Evolutionary conservation across 768 basidiomycete genomes (phyloP).

Genomic region (Termitomyces sp.): DNA sequence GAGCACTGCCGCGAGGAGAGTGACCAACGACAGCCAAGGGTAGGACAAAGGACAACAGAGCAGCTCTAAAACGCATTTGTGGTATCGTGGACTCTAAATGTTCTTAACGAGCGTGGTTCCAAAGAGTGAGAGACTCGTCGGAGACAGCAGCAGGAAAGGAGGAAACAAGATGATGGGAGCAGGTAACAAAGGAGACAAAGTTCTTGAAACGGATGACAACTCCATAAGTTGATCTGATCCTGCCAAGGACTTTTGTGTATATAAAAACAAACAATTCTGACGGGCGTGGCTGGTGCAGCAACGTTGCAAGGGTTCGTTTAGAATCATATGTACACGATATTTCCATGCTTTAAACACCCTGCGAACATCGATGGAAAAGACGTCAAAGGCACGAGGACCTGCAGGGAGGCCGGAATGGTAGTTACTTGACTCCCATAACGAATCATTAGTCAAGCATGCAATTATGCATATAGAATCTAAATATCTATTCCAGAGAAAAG

Average conservation of each 20-base stretch:
- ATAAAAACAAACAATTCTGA: background rate
- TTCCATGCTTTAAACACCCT: background rate
- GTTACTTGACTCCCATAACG: background rate
- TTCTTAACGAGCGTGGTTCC: slow-evolving; percentile 12
- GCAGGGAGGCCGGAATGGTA: too few species aligned
- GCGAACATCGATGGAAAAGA: background rate
- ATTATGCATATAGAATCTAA: background rate
- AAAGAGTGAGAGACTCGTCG: slow-evolving; percentile 9
- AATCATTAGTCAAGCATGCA: background rate
- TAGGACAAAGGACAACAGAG: slow-evolving; percentile 26
- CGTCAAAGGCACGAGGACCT: too few species aligned
- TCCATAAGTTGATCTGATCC: slow-evolving; percentile 6
- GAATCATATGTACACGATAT: background rate
- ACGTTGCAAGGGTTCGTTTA: background rate
- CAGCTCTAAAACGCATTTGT: slow-evolving; percentile 23
- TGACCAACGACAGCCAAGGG: slow-evolving; percentile 30
- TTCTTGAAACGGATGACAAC: background rate
- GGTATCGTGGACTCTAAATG: slow-evolving; percentile 7
- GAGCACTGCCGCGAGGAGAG: slow-evolving; percentile 21
- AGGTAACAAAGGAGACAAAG: background rate
- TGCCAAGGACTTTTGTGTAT: background rate
- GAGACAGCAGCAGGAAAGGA: background rate
- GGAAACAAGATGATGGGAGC: slow-evolving; percentile 2
- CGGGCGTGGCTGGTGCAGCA: background rate
- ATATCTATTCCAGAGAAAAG: too few species aligned